These are phyloP conservation scores for Peterozyma xylosa DNA, from an alignment of 805 yeast species.

Conservation along the genomic window DNA sequence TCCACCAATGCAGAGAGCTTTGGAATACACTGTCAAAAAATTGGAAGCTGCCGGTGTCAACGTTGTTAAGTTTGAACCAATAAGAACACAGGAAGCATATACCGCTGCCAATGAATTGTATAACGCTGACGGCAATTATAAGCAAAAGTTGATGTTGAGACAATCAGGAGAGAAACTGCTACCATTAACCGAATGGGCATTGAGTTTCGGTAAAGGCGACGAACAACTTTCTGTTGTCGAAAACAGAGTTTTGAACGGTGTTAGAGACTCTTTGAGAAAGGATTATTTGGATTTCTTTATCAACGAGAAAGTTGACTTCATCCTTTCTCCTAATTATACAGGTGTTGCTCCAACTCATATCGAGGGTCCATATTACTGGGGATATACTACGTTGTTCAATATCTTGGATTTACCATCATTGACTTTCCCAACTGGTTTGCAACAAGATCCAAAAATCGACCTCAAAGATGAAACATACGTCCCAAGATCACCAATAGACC, in stretches of 20 bases:
- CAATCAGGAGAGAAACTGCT: slow-evolving; percentile 65
- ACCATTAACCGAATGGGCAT: slow-evolving; percentile 55
- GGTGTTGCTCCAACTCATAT: slow-evolving; percentile 67
- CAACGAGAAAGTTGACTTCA: slow-evolving; percentile 51
- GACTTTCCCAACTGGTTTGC: slow-evolving; percentile 53
- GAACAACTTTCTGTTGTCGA: slow-evolving; percentile 37
- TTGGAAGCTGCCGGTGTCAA: slow-evolving; percentile 53
- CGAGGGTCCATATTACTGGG: slow-evolving; percentile 54
- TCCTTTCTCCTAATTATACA: slow-evolving; percentile 60
- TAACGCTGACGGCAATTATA: slow-evolving; percentile 60
- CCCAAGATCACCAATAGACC: slow-evolving; percentile 39
- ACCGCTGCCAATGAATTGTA: slow-evolving; percentile 53
- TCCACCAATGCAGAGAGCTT: slow-evolving; percentile 55
- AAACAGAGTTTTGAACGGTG: slow-evolving; percentile 44
- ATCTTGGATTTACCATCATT: slow-evolving; percentile 65
- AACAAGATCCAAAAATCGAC: slow-evolving; percentile 49
- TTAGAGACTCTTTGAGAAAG: slow-evolving; percentile 52
- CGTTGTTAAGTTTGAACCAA: slow-evolving; percentile 49
- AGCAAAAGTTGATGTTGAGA: slow-evolving; percentile 41
- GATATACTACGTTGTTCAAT: slow-evolving; percentile 72
- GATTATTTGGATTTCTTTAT: slow-evolving; percentile 48
- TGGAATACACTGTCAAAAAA: slow-evolving; percentile 45
- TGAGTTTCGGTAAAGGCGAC: slow-evolving; percentile 54
- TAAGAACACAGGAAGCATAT: slow-evolving; percentile 48
- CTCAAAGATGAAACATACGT: slow-evolving; percentile 24